Evolutionary conservation across 2,329 filamentous ascomycete species (phyloP).

Genomic region (Ophiostoma novo-ulmi): DNA sequence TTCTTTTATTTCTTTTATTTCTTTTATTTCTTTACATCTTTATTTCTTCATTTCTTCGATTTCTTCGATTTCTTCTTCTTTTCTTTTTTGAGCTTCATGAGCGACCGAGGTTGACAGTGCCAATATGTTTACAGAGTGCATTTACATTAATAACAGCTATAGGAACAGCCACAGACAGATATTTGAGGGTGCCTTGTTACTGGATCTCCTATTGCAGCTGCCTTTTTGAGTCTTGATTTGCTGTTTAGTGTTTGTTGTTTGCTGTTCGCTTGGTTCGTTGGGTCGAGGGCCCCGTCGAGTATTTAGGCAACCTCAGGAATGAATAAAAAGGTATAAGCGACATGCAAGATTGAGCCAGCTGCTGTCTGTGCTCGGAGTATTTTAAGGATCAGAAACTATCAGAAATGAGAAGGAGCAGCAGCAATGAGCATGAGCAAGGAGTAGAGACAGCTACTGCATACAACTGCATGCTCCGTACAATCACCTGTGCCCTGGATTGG

Average conservation of each 20-base stretch:
- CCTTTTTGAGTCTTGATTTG: conserved; percentile 4
- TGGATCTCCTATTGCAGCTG: neutral
- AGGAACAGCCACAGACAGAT: no score
- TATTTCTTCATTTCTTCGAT: neutral
- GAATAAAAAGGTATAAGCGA: neutral
- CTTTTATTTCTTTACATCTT: neutral
- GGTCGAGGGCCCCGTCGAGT: neutral
- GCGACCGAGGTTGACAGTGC: neutral
- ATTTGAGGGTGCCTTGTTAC: neutral
- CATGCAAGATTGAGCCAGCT: no score
- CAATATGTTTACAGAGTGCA: no score
- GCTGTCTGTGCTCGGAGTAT: neutral
- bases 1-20: neutral
- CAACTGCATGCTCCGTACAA: neutral
- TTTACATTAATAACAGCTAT: no score
- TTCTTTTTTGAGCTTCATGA: neutral
- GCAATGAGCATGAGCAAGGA: neutral
- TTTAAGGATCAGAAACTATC: neutral
- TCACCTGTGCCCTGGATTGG: no score
- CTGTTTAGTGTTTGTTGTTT: neutral
- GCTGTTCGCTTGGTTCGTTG: neutral
- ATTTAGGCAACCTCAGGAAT: neutral
- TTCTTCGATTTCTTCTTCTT: no score
- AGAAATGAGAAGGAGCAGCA: neutral
- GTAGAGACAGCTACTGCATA: neutral